Percentiles rank a stretch among this genome's conserved stretches.
Evolutionary conservation across 2,329 filamentous ascomycete genomes (phyloP).

Genomic region (Colletotrichum incanum): DNA sequence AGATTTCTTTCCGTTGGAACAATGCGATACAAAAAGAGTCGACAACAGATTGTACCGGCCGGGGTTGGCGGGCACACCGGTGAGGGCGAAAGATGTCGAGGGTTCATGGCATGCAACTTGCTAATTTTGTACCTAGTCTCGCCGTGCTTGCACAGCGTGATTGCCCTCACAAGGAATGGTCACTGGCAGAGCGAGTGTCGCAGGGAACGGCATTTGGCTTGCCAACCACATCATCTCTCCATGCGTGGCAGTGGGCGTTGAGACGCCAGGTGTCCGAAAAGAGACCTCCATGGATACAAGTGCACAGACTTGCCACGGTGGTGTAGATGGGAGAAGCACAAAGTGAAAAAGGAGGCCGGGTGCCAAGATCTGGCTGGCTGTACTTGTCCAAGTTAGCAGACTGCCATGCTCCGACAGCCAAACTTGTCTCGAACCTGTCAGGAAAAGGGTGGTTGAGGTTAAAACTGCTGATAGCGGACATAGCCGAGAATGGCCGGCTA

Average conservation of each 20-base stretch:
- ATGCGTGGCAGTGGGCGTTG: not conserved
- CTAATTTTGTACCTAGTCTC: conserved; percentile 5
- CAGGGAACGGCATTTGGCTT: not conserved
- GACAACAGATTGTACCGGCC: not conserved
- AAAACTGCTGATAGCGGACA: not conserved
- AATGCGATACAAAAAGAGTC: not conserved
- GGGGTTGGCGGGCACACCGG: not conserved
- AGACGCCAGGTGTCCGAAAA: not conserved
- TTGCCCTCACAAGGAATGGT: not conserved
- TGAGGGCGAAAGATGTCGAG: not conserved
- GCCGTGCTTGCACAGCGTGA: not conserved
- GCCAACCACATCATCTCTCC: not conserved
- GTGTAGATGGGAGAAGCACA: not conserved
- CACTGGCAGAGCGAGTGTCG: not conserved
- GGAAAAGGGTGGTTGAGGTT: not conserved
- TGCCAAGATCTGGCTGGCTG: not conserved
- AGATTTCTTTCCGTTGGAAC: not conserved
- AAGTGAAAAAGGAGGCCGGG: not conserved
- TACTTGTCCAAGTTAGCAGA: not conserved
- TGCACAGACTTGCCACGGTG: not conserved
- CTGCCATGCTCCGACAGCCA: not conserved
- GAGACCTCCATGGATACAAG: not conserved
- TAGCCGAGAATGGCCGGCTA: not conserved
- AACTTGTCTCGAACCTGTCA: not conserved
- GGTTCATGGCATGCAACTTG: not conserved